Evolutionary conservation across 2,329 filamentous ascomycete species (phyloP).

Genomic region (Daldinia eschscholtzii): DNA sequence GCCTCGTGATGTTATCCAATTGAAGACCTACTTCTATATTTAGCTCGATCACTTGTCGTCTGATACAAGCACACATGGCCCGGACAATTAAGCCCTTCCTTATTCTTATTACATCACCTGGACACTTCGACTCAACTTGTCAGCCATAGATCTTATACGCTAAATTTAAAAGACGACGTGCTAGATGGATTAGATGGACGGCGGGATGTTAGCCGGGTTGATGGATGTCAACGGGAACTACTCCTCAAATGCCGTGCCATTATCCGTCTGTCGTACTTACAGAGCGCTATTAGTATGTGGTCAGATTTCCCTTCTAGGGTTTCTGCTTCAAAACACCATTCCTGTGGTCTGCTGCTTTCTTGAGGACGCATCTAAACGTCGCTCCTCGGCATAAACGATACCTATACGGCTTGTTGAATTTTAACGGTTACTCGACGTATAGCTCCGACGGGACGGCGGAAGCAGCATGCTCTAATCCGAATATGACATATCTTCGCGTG

Average conservation of each 20-base stretch:
- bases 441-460: constrained; percentile 13
- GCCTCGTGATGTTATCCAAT: constrained; percentile 4
- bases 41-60: neutral
- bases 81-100: neutral
- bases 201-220: constrained; percentile 26
- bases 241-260: constrained; percentile 34
- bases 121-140: constrained; percentile 22
- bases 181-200: neutral
- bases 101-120: constrained; percentile 13
- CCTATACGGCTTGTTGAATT: neutral
- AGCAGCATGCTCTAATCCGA: neutral
- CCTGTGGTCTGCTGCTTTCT: constrained; percentile 18
- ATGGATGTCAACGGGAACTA: constrained; percentile 35
- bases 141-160: constrained; percentile 6
- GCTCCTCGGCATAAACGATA: neutral
- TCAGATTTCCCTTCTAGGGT: constrained; percentile 15
- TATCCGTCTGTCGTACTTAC: constrained; percentile 30
- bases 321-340: constrained; percentile 1
- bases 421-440: constrained; percentile 23
- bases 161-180: constrained; percentile 1
- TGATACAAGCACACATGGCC: constrained; percentile 12
- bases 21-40: constrained; percentile 14
- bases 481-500: neutral
- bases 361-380: neutral
- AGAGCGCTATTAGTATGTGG: constrained; percentile 19